Evolutionary conservation across 345 rosid genomes (phyloP).

Genomic region (Moricandia moricandioides): DNA sequence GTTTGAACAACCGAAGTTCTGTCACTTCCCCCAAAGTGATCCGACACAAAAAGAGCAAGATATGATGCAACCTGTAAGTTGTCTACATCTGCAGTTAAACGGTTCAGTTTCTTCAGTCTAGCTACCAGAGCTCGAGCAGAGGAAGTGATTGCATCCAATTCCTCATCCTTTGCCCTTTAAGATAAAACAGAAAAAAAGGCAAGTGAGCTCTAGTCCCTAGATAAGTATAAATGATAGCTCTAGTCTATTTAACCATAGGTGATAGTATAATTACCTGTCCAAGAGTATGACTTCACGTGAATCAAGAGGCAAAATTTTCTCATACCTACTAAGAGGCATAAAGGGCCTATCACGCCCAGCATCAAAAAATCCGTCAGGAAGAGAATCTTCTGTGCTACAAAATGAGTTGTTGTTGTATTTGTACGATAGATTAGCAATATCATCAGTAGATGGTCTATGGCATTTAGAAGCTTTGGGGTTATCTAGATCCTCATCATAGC

Average conservation of each 20-base stretch:
- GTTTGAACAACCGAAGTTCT: constrained; percentile 61
- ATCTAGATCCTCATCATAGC: constrained; percentile 61
- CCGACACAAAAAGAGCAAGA: constrained; percentile 94
- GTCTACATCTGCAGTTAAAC: constrained; percentile 47
- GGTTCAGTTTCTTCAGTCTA: constrained; percentile 52
- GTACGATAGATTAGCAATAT: constrained; percentile 44
- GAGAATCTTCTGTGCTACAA: constrained; percentile 66
- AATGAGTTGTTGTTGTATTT: constrained; percentile 73
- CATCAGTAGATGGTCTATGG: constrained; percentile 52
- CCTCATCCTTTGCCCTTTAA: constrained; percentile 77
- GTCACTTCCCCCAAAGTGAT: constrained; percentile 98
- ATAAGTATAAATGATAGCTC: neutral
- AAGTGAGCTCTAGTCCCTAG: constrained; percentile 2
- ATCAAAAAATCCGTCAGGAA: constrained; percentile 95
- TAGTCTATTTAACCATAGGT: neutral
- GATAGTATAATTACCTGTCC: constrained; percentile 62
- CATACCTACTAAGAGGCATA: constrained; percentile 58
- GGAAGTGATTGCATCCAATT: constrained; percentile 69
- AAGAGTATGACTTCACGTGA: constrained; percentile 95
- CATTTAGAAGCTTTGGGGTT: constrained; percentile 92
- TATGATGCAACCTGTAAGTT: constrained; percentile 63
- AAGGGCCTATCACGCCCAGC: constrained; percentile 97
- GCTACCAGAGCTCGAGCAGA: constrained; percentile 68
- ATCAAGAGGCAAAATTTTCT: constrained; percentile 59
- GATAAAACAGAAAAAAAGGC: constrained; percentile 8